phyloP scores from a whole-genome alignment of 495 filamentous ascomycete species.

The Entonaema liquescens region DNA sequence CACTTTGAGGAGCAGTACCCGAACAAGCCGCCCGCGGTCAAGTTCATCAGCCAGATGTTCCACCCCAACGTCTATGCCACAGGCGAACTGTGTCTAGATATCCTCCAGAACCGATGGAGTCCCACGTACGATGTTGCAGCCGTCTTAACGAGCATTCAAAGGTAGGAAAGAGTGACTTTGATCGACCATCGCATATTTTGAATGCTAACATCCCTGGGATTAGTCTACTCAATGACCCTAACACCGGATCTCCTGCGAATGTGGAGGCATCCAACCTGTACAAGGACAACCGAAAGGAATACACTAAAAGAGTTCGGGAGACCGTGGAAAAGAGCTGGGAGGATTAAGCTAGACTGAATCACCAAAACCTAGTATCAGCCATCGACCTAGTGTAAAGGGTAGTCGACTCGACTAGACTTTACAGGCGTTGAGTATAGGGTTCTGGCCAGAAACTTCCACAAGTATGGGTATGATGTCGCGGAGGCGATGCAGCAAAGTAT shows the following conservation, averaged over 20 bases:
- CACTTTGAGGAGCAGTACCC: slow-evolving; percentile 99
- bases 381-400: not conserved
- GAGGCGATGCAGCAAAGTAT: slow-evolving; percentile 7
- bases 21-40: slow-evolving; percentile 96
- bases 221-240: slow-evolving; percentile 97
- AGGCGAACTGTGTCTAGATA: slow-evolving; percentile 95
- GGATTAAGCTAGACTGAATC: slow-evolving; percentile 59
- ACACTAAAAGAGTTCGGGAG: slow-evolving; percentile 92
- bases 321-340: slow-evolving; percentile 99
- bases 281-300: slow-evolving; percentile 97
- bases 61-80: slow-evolving; percentile 98
- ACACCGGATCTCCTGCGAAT: slow-evolving; percentile 96
- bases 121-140: slow-evolving; percentile 98
- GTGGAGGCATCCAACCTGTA: slow-evolving; percentile 98
- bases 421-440: not conserved
- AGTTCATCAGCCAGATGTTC: slow-evolving; percentile 99
- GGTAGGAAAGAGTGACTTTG: slow-evolving; percentile 59
- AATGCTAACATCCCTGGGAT: slow-evolving; percentile 6
- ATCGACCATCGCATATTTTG: slow-evolving; percentile 12
- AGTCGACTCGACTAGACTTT: slow-evolving; percentile 14
- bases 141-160: slow-evolving; percentile 96
- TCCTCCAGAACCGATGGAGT: slow-evolving; percentile 98
- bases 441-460: slow-evolving; percentile 3
- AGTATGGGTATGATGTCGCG: slow-evolving; percentile 9
- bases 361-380: not conserved